Conservation (phyloP, 805 yeast species). For the Monosporozyma yasuniensis region DNA sequence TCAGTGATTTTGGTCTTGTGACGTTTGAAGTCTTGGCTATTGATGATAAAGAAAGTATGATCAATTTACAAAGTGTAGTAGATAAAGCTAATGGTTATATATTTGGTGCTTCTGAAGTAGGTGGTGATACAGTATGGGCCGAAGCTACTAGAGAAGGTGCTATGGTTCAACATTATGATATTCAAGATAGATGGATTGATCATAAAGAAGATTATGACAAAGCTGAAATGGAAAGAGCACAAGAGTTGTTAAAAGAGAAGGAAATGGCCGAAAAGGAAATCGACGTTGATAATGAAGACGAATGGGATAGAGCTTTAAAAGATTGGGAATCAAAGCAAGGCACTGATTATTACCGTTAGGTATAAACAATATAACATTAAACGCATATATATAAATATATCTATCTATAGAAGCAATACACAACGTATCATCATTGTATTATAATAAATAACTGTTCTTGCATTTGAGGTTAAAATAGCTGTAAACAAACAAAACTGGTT, state of each 20-base stretch:
- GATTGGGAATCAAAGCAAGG: constrained; percentile 47
- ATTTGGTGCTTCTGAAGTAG: constrained; percentile 86
- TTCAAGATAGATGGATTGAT: constrained; percentile 94
- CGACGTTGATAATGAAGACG: constrained; percentile 57
- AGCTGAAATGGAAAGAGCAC: constrained; percentile 41
- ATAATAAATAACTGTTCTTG: not conserved
- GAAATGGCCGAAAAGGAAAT: constrained; percentile 35
- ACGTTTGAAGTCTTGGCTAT: constrained; percentile 83
- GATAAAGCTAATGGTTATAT: constrained; percentile 92
- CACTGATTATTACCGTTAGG: constrained; percentile 18
- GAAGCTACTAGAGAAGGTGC: constrained; percentile 84
- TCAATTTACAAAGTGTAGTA: constrained; percentile 59
- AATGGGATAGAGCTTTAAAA: constrained; percentile 57
- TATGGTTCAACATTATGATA: constrained; percentile 45
- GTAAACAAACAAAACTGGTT: not conserved
- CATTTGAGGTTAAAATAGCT: not conserved
- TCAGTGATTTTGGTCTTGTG: constrained; percentile 80
- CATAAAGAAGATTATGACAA: constrained; percentile 70
- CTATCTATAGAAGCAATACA: not conserved
- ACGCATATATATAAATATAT: not conserved
- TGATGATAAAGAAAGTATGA: constrained; percentile 90
- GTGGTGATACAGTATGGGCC: constrained; percentile 98
- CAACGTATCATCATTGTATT: not conserved
- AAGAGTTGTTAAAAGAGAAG: constrained; percentile 35
- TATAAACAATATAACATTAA: constrained; percentile 2